Conservation (phyloP, 2,329 filamentous ascomycete species). For the Aspergillus carbonarius region DNA sequence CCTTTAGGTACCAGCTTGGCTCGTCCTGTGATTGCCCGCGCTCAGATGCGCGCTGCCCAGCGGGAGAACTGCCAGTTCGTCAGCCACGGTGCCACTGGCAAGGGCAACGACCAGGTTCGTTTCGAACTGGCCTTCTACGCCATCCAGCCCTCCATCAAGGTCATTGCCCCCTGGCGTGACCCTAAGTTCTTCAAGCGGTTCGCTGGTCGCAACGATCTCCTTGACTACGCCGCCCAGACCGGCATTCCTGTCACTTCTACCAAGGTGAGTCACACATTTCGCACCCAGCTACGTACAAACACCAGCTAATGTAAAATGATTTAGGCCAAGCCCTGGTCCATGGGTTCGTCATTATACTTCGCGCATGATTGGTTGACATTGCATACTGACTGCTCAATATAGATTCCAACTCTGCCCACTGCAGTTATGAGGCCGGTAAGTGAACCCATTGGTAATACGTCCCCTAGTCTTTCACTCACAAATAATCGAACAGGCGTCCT, state of each 20-base stretch:
- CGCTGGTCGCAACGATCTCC: slow-evolving; percentile 49
- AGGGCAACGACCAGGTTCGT: slow-evolving; percentile 51
- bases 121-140: slow-evolving; percentile 54
- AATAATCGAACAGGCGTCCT: slow-evolving; percentile 23
- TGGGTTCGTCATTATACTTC: slow-evolving; percentile 50
- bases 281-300: too few species aligned
- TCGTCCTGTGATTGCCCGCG: slow-evolving; percentile 50
- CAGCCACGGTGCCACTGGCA: slow-evolving; percentile 49
- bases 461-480: slow-evolving; percentile 32
- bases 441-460: background rate
- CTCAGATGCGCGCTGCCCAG: slow-evolving; percentile 42
- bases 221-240: slow-evolving; percentile 50
- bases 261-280: slow-evolving; percentile 29
- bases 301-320: slow-evolving; percentile 1
- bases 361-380: slow-evolving; percentile 33
- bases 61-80: slow-evolving; percentile 46
- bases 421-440: slow-evolving; percentile 70
- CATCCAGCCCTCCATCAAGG: slow-evolving; percentile 48
- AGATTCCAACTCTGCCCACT: slow-evolving; percentile 60
- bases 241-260: slow-evolving; percentile 50
- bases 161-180: slow-evolving; percentile 52
- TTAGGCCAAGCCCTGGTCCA: slow-evolving; percentile 50
- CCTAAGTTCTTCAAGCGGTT: slow-evolving; percentile 51
- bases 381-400: slow-evolving; percentile 5
- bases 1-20: slow-evolving; percentile 39